A percentile compares a stretch with the other conserved stretches of the same genome.
phyloP scores from a whole-genome alignment of 2,329 filamentous ascomycete genomes.

The Graphilbum ipis-grandicollis region DNA sequence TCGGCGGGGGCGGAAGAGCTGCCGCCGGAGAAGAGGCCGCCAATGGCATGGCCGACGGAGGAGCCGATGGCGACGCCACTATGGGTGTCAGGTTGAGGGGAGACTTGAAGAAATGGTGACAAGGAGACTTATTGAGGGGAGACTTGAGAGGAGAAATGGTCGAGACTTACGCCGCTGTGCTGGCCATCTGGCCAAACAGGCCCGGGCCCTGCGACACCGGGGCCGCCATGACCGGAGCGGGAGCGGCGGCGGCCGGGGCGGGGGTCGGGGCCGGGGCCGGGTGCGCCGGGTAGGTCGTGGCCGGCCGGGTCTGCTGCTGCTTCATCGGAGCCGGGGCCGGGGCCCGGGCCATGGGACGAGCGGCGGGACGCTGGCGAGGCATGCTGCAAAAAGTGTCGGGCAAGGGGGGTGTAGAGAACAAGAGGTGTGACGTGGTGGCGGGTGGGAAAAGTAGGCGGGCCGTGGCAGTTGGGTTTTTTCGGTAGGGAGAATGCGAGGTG shows the following conservation, averaged over 20 bases:
- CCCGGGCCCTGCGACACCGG: slow-evolving; percentile 50
- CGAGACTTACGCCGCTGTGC: slow-evolving; percentile 77
- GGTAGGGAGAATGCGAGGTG: not conserved
- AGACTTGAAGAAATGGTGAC: no score
- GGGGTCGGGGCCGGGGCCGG: slow-evolving; percentile 23
- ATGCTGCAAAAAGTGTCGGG: slow-evolving; percentile 23
- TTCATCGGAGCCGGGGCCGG: slow-evolving; percentile 28
- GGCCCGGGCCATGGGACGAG: slow-evolving; percentile 47
- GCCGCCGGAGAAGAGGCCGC: slow-evolving; percentile 70
- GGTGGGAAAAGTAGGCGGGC: no score
- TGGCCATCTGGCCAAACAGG: slow-evolving; percentile 92
- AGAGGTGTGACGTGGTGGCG: not conserved
- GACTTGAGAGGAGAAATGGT: no score
- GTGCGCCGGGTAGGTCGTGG: slow-evolving; percentile 45
- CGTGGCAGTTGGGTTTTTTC: no score
- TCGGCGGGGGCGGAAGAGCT: slow-evolving; percentile 35
- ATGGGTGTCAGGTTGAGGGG: slow-evolving; percentile 2
- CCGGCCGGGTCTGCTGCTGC: slow-evolving; percentile 51
- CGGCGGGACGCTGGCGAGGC: slow-evolving; percentile 62
- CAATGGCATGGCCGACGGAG: slow-evolving; percentile 86
- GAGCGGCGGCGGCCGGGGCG: slow-evolving; percentile 28
- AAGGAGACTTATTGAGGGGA: no score
- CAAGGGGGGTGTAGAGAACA: not conserved
- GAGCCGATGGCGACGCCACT: slow-evolving; percentile 96
- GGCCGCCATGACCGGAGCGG: slow-evolving; percentile 20